phyloP scores from a whole-genome alignment of 768 basidiomycete species.

The Hypsizygus marmoreus region DNA sequence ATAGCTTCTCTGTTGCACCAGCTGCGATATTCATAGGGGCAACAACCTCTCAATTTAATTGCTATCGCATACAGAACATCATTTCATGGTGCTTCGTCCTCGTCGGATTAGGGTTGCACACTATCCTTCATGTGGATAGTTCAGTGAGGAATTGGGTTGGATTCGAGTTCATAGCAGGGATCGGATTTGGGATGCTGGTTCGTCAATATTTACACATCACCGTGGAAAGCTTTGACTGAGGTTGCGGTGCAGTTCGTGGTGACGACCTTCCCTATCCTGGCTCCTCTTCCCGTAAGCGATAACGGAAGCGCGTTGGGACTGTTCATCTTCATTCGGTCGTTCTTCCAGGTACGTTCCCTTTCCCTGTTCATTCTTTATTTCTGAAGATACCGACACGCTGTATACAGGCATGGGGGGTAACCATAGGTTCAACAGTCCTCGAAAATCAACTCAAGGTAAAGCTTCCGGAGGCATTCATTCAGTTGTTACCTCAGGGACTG shows the following conservation, averaged over 20 bases:
- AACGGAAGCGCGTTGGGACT: conserved; percentile 49
- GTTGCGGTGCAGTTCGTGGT: conserved; percentile 35
- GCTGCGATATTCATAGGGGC: conserved; percentile 17
- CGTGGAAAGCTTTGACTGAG: background rate
- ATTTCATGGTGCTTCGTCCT: conserved; percentile 38
- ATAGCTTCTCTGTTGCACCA: background rate
- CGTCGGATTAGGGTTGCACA: conserved; percentile 34
- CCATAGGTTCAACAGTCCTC: conserved; percentile 50
- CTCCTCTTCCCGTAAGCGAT: conserved; percentile 39
- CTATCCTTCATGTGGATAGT: conserved; percentile 10
- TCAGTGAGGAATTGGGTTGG: conserved; percentile 21
- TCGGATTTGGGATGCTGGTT: background rate
- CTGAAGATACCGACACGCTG: background rate
- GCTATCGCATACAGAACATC: background rate
- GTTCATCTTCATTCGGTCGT: conserved; percentile 38
- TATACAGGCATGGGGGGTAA: conserved; percentile 49
- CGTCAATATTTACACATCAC: background rate
- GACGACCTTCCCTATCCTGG: conserved; percentile 48
- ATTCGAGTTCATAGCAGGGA: conserved; percentile 19
- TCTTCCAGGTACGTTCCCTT: conserved; percentile 29
- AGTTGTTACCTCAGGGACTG: conserved; percentile 34
- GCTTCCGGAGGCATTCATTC: conserved; percentile 41
- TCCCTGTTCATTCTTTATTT: background rate
- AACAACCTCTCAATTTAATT: background rate
- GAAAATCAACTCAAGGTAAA: conserved; percentile 47